Percentiles rank a stretch among this genome's conserved stretches.
These are phyloP conservation scores for Adenanthera pavonina DNA, from an alignment of 306 rosid species.

Conservation along the genomic window DNA sequence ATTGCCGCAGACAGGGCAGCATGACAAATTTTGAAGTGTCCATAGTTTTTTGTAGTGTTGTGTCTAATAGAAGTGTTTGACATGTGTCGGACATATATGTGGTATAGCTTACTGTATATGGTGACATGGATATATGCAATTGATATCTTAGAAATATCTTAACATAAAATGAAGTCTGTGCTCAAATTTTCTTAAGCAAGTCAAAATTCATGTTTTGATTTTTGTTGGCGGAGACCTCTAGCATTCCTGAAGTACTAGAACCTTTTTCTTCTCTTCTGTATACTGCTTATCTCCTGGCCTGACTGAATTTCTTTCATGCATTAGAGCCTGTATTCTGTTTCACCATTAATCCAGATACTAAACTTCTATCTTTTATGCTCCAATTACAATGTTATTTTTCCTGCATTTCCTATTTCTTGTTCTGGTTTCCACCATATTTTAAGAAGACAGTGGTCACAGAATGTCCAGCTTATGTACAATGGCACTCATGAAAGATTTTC, in stretches of 20 bases:
- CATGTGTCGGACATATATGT: too few species aligned
- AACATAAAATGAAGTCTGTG: constrained; percentile 13
- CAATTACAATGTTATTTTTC: background rate
- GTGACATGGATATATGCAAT: constrained; percentile 6
- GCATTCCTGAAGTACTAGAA: background rate
- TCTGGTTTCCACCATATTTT: constrained; percentile 34
- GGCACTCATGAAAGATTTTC: constrained; percentile 7
- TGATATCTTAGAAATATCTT: constrained; percentile 25
- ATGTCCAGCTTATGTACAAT: constrained; percentile 1
- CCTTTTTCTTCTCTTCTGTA: background rate
- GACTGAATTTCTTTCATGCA: background rate
- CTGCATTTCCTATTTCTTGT: constrained; percentile 2
- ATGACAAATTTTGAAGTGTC: too few species aligned
- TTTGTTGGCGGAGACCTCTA: background rate
- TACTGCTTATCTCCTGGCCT: background rate
- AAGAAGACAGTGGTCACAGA: constrained; percentile 12
- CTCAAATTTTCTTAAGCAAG: constrained; percentile 25
- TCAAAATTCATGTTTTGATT: constrained; percentile 23
- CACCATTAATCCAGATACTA: background rate
- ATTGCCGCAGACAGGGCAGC: too few species aligned
- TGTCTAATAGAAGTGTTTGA: too few species aligned
- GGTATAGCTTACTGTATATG: background rate
- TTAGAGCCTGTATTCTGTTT: background rate
- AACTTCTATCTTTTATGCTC: background rate
- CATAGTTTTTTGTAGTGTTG: too few species aligned